Conservation (phyloP, 169 alveolate genomes). For the Plasmodium malariae region DNA sequence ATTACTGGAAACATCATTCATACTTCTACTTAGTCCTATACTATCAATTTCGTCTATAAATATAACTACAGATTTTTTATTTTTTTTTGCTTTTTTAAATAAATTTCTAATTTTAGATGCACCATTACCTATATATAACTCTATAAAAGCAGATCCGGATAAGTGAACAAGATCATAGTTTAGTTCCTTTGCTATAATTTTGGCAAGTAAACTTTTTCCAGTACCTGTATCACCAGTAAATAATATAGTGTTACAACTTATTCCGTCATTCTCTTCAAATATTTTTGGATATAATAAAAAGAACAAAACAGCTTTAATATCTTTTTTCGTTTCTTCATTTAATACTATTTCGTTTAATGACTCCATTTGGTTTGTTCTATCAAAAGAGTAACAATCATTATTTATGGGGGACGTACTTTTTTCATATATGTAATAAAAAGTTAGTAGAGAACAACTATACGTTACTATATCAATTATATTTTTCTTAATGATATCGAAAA, state of each 20-base stretch:
- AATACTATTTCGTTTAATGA: slow-evolving; percentile 38
- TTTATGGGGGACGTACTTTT: background rate
- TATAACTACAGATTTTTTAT: slow-evolving; percentile 21
- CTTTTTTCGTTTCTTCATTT: slow-evolving; percentile 39
- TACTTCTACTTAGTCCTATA: slow-evolving; percentile 29
- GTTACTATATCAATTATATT: slow-evolving; percentile 40
- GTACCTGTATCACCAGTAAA: slow-evolving; percentile 74
- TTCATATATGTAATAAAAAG: slow-evolving; percentile 42
- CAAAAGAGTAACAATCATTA: slow-evolving; percentile 11
- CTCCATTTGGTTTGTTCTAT: background rate
- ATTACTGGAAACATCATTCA: background rate
- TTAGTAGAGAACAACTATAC: slow-evolving; percentile 14
- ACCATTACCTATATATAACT: slow-evolving; percentile 71
- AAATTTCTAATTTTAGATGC: slow-evolving; percentile 52
- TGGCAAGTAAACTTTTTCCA: slow-evolving; percentile 57
- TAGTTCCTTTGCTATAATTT: slow-evolving; percentile 57
- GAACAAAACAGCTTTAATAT: slow-evolving; percentile 36
- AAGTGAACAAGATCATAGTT: slow-evolving; percentile 45
- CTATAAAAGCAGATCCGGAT: slow-evolving; percentile 65
- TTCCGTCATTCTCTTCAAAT: background rate
- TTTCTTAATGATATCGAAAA: slow-evolving; percentile 17
- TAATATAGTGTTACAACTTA: slow-evolving; percentile 8
- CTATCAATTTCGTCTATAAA: slow-evolving; percentile 75
- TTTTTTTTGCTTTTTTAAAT: slow-evolving; percentile 55
- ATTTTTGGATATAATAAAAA: slow-evolving; percentile 29